Conservation (phyloP, 352 stramenopile genomes). For the Phytophthora ramorum region DNA sequence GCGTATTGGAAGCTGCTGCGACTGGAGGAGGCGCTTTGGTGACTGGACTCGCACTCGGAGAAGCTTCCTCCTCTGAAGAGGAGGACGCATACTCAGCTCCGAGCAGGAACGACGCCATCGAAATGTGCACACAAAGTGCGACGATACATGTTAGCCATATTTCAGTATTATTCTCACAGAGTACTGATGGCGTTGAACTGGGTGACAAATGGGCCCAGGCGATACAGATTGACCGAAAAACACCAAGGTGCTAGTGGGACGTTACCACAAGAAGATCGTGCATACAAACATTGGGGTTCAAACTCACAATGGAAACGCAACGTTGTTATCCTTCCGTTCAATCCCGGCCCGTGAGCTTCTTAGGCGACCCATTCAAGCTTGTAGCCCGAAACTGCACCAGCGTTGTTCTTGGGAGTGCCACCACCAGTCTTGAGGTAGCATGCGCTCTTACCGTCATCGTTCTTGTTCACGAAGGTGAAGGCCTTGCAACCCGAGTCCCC, state of each 20-base stretch:
- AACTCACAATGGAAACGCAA: background rate
- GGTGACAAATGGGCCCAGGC: no score
- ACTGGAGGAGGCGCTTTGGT: background rate
- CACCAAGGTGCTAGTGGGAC: no score
- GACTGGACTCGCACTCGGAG: background rate
- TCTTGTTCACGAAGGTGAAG: slow-evolving; percentile 73
- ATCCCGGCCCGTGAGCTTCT: background rate
- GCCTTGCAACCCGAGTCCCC: slow-evolving; percentile 41
- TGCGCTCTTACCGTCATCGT: slow-evolving; percentile 51
- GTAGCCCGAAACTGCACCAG: slow-evolving; percentile 51
- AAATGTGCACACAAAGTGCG: background rate
- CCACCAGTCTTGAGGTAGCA: slow-evolving; percentile 62
- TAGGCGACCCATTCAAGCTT: slow-evolving; percentile 24
- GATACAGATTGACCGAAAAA: no score
- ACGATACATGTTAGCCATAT: no score
- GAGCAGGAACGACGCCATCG: slow-evolving; percentile 57
- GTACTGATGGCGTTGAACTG: no score
- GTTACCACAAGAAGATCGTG: no score
- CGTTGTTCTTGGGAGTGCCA: slow-evolving; percentile 34
- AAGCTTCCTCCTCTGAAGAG: slow-evolving; percentile 39
- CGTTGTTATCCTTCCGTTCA: no score
- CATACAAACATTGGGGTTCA: background rate
- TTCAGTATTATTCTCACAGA: no score
- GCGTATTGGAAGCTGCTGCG: background rate
- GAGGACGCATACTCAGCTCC: slow-evolving; percentile 73